phyloP scores from a whole-genome alignment of 768 basidiomycete genomes.

The Suillus bovinus region DNA sequence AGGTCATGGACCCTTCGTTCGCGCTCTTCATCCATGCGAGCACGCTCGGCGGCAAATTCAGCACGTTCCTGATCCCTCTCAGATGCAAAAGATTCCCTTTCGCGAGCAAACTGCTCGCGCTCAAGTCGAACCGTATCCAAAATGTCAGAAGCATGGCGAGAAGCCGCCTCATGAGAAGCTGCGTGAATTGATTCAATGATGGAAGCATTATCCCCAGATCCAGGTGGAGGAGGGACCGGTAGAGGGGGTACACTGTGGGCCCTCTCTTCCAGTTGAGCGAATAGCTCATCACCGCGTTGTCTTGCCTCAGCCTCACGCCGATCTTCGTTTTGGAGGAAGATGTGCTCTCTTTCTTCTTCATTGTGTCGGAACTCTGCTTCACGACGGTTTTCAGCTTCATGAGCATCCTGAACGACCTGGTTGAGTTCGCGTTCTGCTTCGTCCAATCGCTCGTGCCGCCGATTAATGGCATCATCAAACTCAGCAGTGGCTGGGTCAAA shows the following conservation, averaged over 20 bases:
- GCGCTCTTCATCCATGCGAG: constrained; percentile 47
- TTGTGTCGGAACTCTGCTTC: constrained; percentile 63
- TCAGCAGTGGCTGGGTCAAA: constrained; percentile 24
- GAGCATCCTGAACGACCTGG: constrained; percentile 47
- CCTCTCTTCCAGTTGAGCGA: constrained; percentile 30
- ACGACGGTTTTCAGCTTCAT: constrained; percentile 62
- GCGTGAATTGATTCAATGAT: constrained; percentile 39
- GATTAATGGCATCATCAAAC: constrained; percentile 46
- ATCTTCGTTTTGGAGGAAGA: constrained; percentile 61
- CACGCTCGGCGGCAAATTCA: constrained; percentile 51
- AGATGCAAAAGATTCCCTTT: constrained; percentile 51
- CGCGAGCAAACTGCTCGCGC: constrained; percentile 56
- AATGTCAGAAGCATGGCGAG: constrained; percentile 58
- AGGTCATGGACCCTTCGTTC: constrained; percentile 57
- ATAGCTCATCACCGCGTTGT: constrained; percentile 32
- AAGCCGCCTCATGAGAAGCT: constrained; percentile 54
- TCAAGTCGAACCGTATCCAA: constrained; percentile 57
- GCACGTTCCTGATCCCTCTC: constrained; percentile 56
- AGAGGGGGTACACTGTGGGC: constrained; percentile 25
- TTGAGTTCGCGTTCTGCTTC: constrained; percentile 54
- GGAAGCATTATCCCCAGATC: constrained; percentile 29
- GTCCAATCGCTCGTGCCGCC: constrained; percentile 53
- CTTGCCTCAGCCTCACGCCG: constrained; percentile 57
- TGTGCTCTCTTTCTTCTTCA: constrained; percentile 63
- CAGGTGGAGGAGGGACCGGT: constrained; percentile 17